Base-by-base conservation (phyloP, 441 rosid species). In the Jatropha podagrica region DNA sequence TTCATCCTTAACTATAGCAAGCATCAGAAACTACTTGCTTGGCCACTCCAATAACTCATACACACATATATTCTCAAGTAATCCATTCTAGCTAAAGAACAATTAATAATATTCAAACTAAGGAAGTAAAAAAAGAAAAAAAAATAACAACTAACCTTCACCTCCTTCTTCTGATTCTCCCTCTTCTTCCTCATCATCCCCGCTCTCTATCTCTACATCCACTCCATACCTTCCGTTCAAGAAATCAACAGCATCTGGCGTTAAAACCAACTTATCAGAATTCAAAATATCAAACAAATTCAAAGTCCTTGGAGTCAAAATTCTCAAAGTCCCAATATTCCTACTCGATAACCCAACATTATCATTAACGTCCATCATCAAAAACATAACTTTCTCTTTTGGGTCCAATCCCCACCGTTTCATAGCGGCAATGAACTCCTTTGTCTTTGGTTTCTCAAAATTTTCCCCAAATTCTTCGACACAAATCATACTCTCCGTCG, bases 341-440 rank as follows among this genome's bases (percentile, higher is more conserved):
- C 99, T 83, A 49, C 95, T 83, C 2, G 98, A 90, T 23, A 85
- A 80, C 54, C 58, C 86, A 68, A 92, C 92, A 74, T 85, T 91
- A 54, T 88, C 88, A 11, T 81, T 85, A 17, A 93, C 88, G 64
- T 91, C 97, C 81, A 81, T 86, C 94, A 88, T 83, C 82, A 95
- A 77, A 65, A 95, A 95, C 91, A 90, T 89, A 0, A 96, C 85
- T 74, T 93, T 93, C 88, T 87, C 85, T 78, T 86, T 92, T 0
- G 97, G 97, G 75, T 95, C 91, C 78, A 95, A 77, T 0, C 98
- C 96, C 99, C 99, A 93, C 74, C 98, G 77, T 75, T 78, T 80
- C 97, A 95, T 79, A 10, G 98, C 99, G 65, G 76, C 96, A 5
- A 92, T 78, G 61, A 95, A 92, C 18, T 90, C 97, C 63, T 83